phyloP scores from a whole-genome alignment of 805 yeast species.

The Metschnikowia colocasiae region DNA sequence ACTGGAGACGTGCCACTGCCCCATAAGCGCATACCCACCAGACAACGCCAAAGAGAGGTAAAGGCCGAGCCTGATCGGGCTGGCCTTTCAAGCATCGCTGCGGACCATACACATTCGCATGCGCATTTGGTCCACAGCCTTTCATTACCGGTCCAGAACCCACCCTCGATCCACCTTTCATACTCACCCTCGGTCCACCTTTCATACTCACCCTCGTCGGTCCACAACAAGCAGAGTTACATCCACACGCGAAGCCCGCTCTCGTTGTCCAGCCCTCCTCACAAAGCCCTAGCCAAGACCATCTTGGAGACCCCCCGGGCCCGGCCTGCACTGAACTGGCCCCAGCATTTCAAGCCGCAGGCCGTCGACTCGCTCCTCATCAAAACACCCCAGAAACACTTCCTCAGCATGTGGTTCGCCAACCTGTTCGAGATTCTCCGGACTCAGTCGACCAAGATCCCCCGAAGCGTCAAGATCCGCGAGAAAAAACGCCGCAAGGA shows the following conservation, averaged over 20 bases:
- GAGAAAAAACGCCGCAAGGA: slow-evolving; percentile 18
- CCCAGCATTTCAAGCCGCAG: slow-evolving; percentile 38
- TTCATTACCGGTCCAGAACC: too few species aligned
- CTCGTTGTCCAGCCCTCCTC: not conserved
- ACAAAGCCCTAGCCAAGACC: not conserved
- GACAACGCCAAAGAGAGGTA: not conserved
- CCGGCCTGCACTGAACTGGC: slow-evolving; percentile 23
- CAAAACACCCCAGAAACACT: slow-evolving; percentile 18
- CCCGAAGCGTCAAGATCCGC: slow-evolving; percentile 28
- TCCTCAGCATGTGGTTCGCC: slow-evolving; percentile 38
- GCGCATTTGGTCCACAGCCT: too few species aligned
- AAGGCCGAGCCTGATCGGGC: too few species aligned
- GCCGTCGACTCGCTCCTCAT: slow-evolving; percentile 34
- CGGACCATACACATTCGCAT: too few species aligned
- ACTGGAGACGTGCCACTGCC: not conserved
- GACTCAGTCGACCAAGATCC: slow-evolving; percentile 29
- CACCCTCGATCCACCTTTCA: not conserved
- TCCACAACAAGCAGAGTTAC: not conserved
- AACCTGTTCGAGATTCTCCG: slow-evolving; percentile 35
- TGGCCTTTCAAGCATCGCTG: too few species aligned
- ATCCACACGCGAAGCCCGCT: not conserved
- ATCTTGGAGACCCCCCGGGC: not conserved
- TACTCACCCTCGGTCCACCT: too few species aligned
- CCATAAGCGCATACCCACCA: not conserved
- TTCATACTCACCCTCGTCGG: not conserved